Evolutionary conservation across 1,284 basidiomycete species (phyloP), one percentile per base, ranked within the genome.

Genomic region (Erythrobasidium hasegawianum): DNA sequence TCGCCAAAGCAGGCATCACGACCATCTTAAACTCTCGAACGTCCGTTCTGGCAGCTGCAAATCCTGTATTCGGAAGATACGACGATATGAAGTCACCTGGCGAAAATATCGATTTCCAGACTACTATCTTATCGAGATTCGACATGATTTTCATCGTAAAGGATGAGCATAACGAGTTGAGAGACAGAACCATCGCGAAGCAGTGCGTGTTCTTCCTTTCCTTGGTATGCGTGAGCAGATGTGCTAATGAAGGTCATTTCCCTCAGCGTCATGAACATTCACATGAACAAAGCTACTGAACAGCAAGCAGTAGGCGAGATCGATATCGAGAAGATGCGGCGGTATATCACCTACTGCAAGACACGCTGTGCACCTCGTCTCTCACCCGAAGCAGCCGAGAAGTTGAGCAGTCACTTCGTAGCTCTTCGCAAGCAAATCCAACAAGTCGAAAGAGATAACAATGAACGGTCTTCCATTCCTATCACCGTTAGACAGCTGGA

Each of bases 101-200:
- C 75, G 96, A 97, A 88, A 97, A 97, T 76, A 97, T 97, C 68
- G 94, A 97, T 77, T 97, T 97, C 78, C 94, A 97, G 80, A 97
- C 96, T 1, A 98, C 96, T 0, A 97, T 99, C 75, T 79, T 99
- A 78, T 97, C 92, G 59, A 87, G 96, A 69, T 99, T 99, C 79
- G 96, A 99, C 76, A 97, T 99, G 96, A 98, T 99, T 75, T 99
- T 98, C 81, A 96, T 99, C 72, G 89, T 99, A 71, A 94, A 90
- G 77, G 96, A 99, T 75, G 94, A 97, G 75, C 96, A 98, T 78
- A 92, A 97, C 76, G 96, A 98, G 79, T 81, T 83, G 58, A 84
- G 96, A 53, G 96, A 99, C 78, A 85, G 87, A 76, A 20, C 49
- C 47, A 14, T 45, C 14, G 40, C 55, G 29, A 52, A 33, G 68